Percentiles rank a stretch among this genome's conserved stretches.
phyloP scores from a whole-genome alignment of 2,329 filamentous ascomycete species.

The Botrytis hyacinthi region DNA sequence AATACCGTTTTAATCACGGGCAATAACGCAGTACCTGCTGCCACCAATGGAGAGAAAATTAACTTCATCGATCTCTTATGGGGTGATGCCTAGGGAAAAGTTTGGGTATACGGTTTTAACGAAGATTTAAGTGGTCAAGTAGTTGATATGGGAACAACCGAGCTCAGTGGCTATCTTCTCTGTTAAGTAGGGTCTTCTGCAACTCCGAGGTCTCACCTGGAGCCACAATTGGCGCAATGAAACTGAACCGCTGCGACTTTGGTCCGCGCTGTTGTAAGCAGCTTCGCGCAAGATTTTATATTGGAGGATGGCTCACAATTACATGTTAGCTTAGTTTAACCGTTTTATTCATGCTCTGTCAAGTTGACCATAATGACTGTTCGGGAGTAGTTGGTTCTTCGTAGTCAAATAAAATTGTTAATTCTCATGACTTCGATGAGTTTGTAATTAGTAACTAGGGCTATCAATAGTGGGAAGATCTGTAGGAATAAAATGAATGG shows the following conservation, averaged over 20 bases:
- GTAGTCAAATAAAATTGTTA: neutral
- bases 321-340: neutral
- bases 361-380: too few species aligned
- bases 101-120: rapidly evolving
- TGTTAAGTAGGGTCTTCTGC: neutral
- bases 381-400: neutral
- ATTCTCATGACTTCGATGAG: neutral
- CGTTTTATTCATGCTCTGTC: neutral
- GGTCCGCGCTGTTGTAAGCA: neutral
- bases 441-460: rapidly evolving
- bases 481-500: rapidly evolving
- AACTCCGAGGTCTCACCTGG: neutral
- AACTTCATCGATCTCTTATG: neutral
- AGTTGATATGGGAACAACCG: rapidly evolving
- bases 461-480: neutral
- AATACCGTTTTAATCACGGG: neutral
- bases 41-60: neutral
- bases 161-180: rapidly evolving
- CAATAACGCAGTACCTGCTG: too few species aligned
- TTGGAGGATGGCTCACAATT: neutral
- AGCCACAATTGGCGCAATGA: neutral
- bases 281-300: neutral
- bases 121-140: neutral
- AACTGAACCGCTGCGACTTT: neutral
- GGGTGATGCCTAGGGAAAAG: neutral